Evolutionary conservation across 768 basidiomycete species (phyloP), one percentile per base, ranked within the genome.

Genomic region (Arthromyces matolae): DNA sequence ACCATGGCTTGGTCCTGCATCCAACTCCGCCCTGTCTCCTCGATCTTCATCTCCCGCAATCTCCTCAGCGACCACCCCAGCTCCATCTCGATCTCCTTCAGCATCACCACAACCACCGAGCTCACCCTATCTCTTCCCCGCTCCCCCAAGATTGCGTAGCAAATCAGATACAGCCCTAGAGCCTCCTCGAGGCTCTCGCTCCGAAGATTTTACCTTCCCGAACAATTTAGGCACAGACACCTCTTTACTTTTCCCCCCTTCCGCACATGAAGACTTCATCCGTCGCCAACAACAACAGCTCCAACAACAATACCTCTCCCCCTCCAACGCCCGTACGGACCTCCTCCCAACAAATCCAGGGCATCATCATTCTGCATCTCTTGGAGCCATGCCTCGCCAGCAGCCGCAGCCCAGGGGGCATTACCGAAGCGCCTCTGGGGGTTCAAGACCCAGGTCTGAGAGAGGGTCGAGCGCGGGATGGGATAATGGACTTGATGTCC

Each of bases 81-180:
- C 52, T 25, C 57, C 64, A 24, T 64, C 58, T 3, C 49, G 53
- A 27, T 66, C 62, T 0, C 53, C 57, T n/a, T 58, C 61, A 1
- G 45, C 57, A 4, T 51, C 59, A 12, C 56, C 59, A 16, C 53
- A 54, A 22, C 57, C 55, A 5, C 37, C 24, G 23, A 32, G 12
- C 13, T 29, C 52, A 1, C 47, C 62, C 24, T 69, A 63, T 50
- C 64, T 70, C 39, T 60, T 62, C 56, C 61, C 66, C 14, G 63
- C 65, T 45, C 60, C 55, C n/a, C 64, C 65, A 28, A 73, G 81
- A 28, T 65, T 69, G 19, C 71, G 84, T 43, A 82, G 80, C 64
- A 78, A 83, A 56, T 81, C 81, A 1, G 84, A 85, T 37, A 76
- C 79, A 0, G 70, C 78, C 35, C 67, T 77, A 3, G 78, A 82